Conservation (phyloP, 805 yeast species). For the Suhomyces kilbournensis region DNA sequence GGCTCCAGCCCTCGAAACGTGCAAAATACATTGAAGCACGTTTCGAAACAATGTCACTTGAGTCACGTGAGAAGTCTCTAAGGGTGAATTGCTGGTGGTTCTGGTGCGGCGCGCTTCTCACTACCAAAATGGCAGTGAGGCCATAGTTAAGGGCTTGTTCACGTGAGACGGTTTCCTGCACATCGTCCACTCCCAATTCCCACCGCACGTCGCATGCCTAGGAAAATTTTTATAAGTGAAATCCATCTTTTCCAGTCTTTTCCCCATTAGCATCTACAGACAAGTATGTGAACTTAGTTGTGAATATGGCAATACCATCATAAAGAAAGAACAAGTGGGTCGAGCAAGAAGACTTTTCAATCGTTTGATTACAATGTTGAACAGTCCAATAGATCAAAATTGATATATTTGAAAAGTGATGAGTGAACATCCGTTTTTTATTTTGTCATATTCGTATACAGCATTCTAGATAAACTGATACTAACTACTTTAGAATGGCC, state of each 20-base stretch:
- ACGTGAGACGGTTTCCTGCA: conserved; percentile 1
- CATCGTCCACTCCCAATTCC: neutral
- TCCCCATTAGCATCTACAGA: conserved; percentile 24
- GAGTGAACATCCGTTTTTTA: too few relatives aligned
- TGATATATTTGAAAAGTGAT: neutral
- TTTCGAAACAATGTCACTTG: neutral
- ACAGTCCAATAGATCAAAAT: too few relatives aligned
- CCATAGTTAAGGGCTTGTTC: neutral
- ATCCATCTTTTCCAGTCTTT: conserved; percentile 4
- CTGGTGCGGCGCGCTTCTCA: neutral
- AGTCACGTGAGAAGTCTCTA: neutral
- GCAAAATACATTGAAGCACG: neutral
- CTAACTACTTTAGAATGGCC: conserved; percentile 67
- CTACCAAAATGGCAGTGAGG: neutral
- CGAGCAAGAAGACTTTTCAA: too few relatives aligned
- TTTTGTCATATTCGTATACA: neutral
- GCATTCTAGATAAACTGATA: conserved; percentile 4
- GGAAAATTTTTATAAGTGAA: conserved; percentile 13
- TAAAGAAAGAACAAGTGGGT: too few relatives aligned
- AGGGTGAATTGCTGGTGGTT: neutral
- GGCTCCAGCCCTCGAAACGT: conserved; percentile 10
- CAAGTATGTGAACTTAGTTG: conserved; percentile 22
- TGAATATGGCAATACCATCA: neutral
- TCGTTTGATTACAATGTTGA: too few relatives aligned
- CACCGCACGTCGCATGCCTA: neutral